A percentile compares a stretch with the other conserved stretches of the same genome.
phyloP scores from a whole-genome alignment of 129 eudicot species.

The Centaurea solstitialis region DNA sequence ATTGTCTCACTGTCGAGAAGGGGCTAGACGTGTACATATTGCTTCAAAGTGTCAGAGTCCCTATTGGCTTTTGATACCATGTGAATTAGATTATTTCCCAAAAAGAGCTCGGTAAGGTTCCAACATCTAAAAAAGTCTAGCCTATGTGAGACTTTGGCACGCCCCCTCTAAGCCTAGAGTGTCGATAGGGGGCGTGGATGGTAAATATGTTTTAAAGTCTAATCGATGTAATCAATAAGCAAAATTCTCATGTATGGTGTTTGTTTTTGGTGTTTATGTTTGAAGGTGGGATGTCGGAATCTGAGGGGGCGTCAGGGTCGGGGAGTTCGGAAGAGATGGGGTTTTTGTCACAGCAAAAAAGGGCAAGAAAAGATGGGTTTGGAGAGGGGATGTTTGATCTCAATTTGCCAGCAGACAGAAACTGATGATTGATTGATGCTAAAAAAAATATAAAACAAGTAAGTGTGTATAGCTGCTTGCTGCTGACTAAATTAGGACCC shows the following conservation, averaged over 20 bases:
- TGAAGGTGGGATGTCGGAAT: slow-evolving; percentile 41
- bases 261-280: slow-evolving; percentile 10
- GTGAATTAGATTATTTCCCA: not conserved
- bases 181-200: no score
- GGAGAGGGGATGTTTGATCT: slow-evolving; percentile 67
- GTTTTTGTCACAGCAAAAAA: slow-evolving; percentile 53
- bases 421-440: slow-evolving; percentile 15
- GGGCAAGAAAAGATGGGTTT: slow-evolving; percentile 44
- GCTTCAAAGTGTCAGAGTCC: no score
- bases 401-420: slow-evolving; percentile 78
- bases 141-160: not conserved
- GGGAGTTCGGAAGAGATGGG: slow-evolving; percentile 62
- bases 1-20: no score
- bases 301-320: slow-evolving; percentile 61
- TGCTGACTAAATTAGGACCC: slow-evolving; percentile 25
- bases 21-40: no score
- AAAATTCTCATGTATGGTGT: not conserved
- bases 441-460: slow-evolving; percentile 1
- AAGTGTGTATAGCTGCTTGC: slow-evolving; percentile 26
- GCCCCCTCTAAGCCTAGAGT: not conserved
- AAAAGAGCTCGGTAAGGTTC: not conserved
- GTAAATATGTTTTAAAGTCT: no score
- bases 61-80: not conserved
- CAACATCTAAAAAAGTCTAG: not conserved
- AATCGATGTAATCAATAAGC: not conserved